Percentiles rank a stretch among this genome's conserved stretches.
Conservation (phyloP, 768 basidiomycete genomes). For the Psilocybe azurescens region DNA sequence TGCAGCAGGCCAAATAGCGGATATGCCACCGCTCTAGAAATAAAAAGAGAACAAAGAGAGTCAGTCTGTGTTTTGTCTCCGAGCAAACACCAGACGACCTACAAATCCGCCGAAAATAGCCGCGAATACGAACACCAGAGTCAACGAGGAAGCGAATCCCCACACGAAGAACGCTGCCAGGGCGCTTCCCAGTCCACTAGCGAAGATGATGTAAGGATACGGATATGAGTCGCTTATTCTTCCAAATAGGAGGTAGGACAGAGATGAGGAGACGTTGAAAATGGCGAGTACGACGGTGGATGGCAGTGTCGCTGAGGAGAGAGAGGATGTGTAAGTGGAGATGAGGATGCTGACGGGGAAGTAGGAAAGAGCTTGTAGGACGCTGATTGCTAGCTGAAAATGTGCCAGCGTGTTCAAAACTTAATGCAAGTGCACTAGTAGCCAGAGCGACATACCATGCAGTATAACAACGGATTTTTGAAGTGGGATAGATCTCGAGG, state of each 20-base stretch:
- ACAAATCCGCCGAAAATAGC: slow-evolving; percentile 15
- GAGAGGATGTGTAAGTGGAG: slow-evolving; percentile 14
- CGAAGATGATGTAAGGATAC: slow-evolving; percentile 16
- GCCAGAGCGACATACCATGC: not conserved
- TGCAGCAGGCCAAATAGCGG: slow-evolving; percentile 5
- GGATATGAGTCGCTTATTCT: slow-evolving; percentile 16
- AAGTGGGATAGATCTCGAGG: slow-evolving; percentile 3
- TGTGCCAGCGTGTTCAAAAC: too few species aligned
- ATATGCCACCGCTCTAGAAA: not conserved
- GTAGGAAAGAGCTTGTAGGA: slow-evolving; percentile 10
- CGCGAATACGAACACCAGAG: slow-evolving; percentile 11
- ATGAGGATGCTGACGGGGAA: slow-evolving; percentile 17
- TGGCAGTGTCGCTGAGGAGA: slow-evolving; percentile 12
- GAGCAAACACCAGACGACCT: not conserved
- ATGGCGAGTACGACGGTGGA: slow-evolving; percentile 12
- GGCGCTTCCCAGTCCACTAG: slow-evolving; percentile 12
- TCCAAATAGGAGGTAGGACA: slow-evolving; percentile 13
- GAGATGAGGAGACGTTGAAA: slow-evolving; percentile 12
- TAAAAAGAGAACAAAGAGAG: not conserved
- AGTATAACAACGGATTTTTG: not conserved
- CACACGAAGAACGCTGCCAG: slow-evolving; percentile 13
- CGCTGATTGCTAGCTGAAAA: slow-evolving; percentile 8
- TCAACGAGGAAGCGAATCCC: slow-evolving; percentile 16
- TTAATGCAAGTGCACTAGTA: too few species aligned
- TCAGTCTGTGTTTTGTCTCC: not conserved